phyloP scores from a whole-genome alignment of 805 yeast species.

The Wilhelminamyces savonicus region DNA sequence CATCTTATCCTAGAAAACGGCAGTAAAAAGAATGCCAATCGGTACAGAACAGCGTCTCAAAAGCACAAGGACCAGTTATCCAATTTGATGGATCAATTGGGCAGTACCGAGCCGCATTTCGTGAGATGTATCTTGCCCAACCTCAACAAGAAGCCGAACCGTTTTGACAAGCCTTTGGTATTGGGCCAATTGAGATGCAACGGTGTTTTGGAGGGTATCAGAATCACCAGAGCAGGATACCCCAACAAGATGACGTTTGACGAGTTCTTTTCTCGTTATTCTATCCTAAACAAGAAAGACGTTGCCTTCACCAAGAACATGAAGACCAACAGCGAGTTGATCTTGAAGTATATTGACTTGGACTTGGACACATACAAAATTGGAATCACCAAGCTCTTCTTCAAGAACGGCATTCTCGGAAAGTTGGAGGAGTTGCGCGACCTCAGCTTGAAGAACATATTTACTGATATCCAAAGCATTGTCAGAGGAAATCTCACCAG shows the following conservation, averaged over 20 bases:
- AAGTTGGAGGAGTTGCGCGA: slow-evolving; percentile 76
- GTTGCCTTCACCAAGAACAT: slow-evolving; percentile 39
- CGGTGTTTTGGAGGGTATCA: slow-evolving; percentile 96
- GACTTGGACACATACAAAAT: slow-evolving; percentile 56
- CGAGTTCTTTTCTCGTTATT: slow-evolving; percentile 72
- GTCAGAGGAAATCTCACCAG: slow-evolving; percentile 64
- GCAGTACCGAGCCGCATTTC: slow-evolving; percentile 88
- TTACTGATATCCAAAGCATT: slow-evolving; percentile 58
- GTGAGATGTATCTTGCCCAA: slow-evolving; percentile 96
- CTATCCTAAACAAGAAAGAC: slow-evolving; percentile 49
- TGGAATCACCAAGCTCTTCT: slow-evolving; percentile 69
- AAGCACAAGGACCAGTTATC: slow-evolving; percentile 82
- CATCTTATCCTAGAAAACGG: slow-evolving; percentile 8
- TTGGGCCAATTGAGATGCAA: slow-evolving; percentile 89
- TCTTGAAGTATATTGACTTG: slow-evolving; percentile 57
- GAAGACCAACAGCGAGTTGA: slow-evolving; percentile 63
- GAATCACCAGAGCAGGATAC: slow-evolving; percentile 95
- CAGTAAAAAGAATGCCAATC: slow-evolving; percentile 31
- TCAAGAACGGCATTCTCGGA: slow-evolving; percentile 73
- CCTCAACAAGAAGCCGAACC: slow-evolving; percentile 59
- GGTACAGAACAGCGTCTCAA: slow-evolving; percentile 65
- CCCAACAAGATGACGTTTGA: slow-evolving; percentile 87
- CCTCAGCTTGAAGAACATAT: slow-evolving; percentile 44
- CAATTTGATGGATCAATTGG: slow-evolving; percentile 64
- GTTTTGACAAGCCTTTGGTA: slow-evolving; percentile 70